These are phyloP conservation scores for Cladosporium sp. DNA, from an alignment of 2,329 filamentous ascomycete genomes.

Conservation along the genomic window DNA sequence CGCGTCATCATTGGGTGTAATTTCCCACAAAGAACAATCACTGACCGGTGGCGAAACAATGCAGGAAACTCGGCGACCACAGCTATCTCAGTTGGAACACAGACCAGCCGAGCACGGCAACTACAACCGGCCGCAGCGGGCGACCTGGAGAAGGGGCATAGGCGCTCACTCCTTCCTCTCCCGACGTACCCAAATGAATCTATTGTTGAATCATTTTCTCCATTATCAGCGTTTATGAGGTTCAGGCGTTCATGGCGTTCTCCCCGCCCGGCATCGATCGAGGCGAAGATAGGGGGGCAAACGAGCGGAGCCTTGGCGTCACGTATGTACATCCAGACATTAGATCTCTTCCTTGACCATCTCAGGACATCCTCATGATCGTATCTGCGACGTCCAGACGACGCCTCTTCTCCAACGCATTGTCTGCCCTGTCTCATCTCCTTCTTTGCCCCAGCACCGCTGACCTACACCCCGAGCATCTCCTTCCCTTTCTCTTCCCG, in stretches of 20 bases:
- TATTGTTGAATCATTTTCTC: not conserved
- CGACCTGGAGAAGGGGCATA: constrained; percentile 25
- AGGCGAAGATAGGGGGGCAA: not conserved
- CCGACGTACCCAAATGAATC: not conserved
- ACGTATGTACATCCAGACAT: constrained; percentile 8
- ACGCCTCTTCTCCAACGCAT: not conserved
- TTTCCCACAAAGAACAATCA: not conserved
- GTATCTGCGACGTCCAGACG: not conserved
- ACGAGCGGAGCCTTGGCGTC: not conserved
- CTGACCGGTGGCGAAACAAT: constrained; percentile 14
- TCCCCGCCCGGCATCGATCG: not conserved
- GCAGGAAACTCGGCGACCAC: constrained; percentile 92
- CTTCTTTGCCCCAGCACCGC: not conserved
- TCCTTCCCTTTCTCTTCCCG: constrained; percentile 2
- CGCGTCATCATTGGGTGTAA: too few relatives aligned
- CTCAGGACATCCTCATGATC: not conserved
- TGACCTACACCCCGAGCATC: constrained; percentile 5
- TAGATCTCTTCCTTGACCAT: not conserved
- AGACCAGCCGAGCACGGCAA: constrained; percentile 54
- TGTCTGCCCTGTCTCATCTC: constrained; percentile 10
- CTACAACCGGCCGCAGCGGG: constrained; percentile 39
- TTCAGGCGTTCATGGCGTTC: constrained; percentile 7
- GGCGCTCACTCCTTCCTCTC: not conserved
- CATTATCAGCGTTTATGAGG: not conserved
- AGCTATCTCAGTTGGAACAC: constrained; percentile 96